These are phyloP conservation scores for Logfia minima DNA, from an alignment of 129 eudicot species.

Conservation along the genomic window DNA sequence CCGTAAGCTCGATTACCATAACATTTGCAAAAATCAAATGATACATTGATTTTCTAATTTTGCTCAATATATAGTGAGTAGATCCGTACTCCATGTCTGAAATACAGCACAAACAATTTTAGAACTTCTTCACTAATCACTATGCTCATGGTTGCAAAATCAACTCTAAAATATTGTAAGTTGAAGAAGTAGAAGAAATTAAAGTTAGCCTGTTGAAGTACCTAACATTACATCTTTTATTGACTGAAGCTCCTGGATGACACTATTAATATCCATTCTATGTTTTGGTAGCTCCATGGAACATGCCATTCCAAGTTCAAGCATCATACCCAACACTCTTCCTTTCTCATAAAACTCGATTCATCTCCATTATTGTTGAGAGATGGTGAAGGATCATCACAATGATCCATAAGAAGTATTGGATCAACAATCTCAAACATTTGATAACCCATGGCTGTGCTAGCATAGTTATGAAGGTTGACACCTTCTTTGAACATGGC, in stretches of 20 bases:
- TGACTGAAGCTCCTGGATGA: conserved; percentile 21
- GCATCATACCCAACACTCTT: conserved; percentile 10
- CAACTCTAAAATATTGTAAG: not conserved
- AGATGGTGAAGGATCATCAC: not conserved
- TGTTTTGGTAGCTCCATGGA: conserved; percentile 33
- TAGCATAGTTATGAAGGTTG: conserved; percentile 32
- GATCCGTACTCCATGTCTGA: not conserved
- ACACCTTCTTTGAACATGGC: conserved; percentile 31
- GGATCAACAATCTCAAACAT: conserved; percentile 35
- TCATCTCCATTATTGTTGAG: not conserved
- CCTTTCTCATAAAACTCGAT: not conserved
- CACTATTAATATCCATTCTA: conserved; percentile 26
- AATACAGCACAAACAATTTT: too few species aligned
- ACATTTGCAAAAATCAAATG: too few species aligned
- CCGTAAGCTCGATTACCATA: too few species aligned
- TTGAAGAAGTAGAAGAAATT: not conserved
- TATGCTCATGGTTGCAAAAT: too few species aligned
- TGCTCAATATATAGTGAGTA: too few species aligned
- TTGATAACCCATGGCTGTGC: conserved; percentile 20
- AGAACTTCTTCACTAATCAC: too few species aligned
- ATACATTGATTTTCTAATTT: too few species aligned
- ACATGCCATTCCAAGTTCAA: conserved; percentile 38
- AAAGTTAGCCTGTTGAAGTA: not conserved
- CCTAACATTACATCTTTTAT: conserved; percentile 15
- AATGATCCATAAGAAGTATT: conserved; percentile 3